Conservation (phyloP, 352 stramenopile species). For the Globisporangium lucens region DNA sequence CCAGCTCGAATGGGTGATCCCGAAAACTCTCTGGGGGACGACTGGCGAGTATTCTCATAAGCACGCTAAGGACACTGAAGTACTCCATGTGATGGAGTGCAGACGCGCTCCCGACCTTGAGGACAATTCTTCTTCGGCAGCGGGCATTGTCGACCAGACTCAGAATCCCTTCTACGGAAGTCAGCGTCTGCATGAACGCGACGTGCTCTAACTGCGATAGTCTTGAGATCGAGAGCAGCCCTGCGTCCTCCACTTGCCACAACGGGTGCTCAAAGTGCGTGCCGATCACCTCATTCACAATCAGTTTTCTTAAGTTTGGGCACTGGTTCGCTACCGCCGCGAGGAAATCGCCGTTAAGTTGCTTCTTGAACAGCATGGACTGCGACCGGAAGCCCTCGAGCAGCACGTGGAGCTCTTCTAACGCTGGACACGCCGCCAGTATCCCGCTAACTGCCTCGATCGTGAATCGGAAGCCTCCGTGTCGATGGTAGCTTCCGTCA, state of each 20-base stretch:
- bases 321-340: background rate
- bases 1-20: background rate
- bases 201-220: background rate
- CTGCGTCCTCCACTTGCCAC: constrained; percentile 5
- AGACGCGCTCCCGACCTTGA: background rate
- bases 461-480: constrained; percentile 5
- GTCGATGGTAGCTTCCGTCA: background rate
- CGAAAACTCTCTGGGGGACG: background rate
- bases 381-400: background rate
- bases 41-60: background rate
- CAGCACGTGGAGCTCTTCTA: constrained; percentile 17
- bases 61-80: background rate
- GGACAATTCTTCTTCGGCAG: background rate
- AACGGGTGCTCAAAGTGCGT: constrained; percentile 2
- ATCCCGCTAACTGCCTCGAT: constrained; percentile 1
- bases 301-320: constrained; percentile 4
- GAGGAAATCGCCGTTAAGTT: constrained; percentile 7
- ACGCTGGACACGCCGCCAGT: constrained; percentile 11
- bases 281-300: constrained; percentile 14
- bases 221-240: constrained; percentile 5
- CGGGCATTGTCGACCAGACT: background rate
- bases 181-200: background rate
- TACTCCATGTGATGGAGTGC: background rate
- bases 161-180: background rate
- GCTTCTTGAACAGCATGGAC: constrained; percentile 3